Evolutionary conservation across 179 eudicot genomes (phyloP), one percentile per base, ranked within the genome.

Genomic region (Pouteria campechiana): DNA sequence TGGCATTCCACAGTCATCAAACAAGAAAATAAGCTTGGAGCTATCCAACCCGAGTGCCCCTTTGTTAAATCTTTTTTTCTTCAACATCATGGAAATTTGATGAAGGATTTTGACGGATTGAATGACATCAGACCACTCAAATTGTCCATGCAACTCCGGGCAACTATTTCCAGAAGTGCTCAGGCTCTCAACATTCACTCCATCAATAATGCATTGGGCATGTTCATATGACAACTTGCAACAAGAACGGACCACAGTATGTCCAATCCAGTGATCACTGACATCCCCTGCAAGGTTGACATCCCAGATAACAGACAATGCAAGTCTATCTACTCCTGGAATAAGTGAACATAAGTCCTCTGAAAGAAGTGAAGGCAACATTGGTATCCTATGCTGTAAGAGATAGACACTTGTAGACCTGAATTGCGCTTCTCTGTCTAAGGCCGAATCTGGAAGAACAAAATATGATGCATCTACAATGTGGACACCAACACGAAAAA

Each of bases 201-300:
- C 81, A 54, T 76, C 90, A 24, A 90, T 68, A 39, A 86, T 86
- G 46, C 72, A 74, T 47, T 86, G 95, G 52, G 82, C 95, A 64
- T 82, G 82, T 29, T 77, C 90, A 56, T 90, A 86, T 10, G 98
- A 81, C 60, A 90, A 74, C 70, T 86, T 86, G 84, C 93, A 75
- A 59, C 98, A 90, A 31, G 98, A 90, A 30, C 62, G 61, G 36
- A 90, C 76, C 47, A 90, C 68, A 30, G 95, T 81, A 13, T 87
- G 95, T 21, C 94, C 78, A 29, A 90, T 73, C 98, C 95, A 85
- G 37, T 73, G 81, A 52, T 79, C 83, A 31, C 79, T 4, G 39
- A 86, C 48, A 57, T 72, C 63, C 25, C 98, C 98, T 41, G 77
- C 41, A 35, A 40, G 36, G 64, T 46, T 61, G 3, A 86, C 63